Evolutionary conservation across 768 basidiomycete genomes (phyloP).

Genomic region (Phaeotremella fagi): DNA sequence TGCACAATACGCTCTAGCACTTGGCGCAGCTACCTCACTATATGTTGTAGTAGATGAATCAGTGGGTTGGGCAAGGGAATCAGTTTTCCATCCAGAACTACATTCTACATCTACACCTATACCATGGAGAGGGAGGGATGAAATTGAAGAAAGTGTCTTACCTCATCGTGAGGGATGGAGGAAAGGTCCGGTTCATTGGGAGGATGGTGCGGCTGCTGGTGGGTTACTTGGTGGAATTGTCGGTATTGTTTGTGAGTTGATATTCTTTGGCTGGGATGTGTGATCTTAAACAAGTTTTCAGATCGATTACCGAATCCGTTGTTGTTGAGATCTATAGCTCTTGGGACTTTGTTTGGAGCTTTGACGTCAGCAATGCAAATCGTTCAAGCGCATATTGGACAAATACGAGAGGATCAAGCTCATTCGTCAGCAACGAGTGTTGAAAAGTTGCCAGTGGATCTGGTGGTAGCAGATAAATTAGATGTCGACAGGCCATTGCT

Average conservation of each 20-base stretch:
- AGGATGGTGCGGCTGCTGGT: constrained; percentile 42
- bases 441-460: too few species aligned
- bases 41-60: constrained; percentile 41
- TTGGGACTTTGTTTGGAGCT: constrained; percentile 37
- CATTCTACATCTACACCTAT: background rate
- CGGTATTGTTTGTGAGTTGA: constrained; percentile 32
- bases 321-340: constrained; percentile 33
- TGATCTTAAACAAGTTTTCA: constrained; percentile 3
- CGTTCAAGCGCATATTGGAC: constrained; percentile 22
- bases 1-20: constrained; percentile 31
- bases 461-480: background rate
- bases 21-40: constrained; percentile 34
- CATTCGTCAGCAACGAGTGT: background rate
- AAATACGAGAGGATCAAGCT: constrained; percentile 8
- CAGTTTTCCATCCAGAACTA: constrained; percentile 6
- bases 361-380: constrained; percentile 24
- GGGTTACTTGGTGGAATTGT: constrained; percentile 31
- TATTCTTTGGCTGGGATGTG: background rate
- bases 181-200: constrained; percentile 22
- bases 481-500: background rate
- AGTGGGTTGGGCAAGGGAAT: constrained; percentile 26
- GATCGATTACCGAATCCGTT: constrained; percentile 39
- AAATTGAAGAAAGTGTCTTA: background rate
- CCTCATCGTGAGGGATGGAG: constrained; percentile 24
- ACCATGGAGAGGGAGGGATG: background rate